Base-by-base conservation (phyloP, 1,284 basidiomycete species). In the Ceratobasidium sp. region DNA sequence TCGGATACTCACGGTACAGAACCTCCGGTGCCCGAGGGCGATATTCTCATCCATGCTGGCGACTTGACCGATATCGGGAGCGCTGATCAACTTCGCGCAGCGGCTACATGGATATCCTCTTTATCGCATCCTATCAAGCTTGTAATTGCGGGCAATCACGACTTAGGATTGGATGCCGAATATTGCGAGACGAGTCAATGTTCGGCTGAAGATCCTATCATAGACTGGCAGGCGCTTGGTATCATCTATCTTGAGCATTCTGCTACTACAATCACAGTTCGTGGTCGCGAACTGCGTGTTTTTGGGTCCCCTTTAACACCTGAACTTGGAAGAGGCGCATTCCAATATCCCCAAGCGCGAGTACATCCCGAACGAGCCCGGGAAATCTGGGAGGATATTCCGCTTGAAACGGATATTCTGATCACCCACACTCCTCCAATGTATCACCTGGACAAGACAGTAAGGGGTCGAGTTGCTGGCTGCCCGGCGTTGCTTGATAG, bases 31-130 rank as follows among this genome's bases (percentile, higher is more conserved):
- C 87, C 87, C 42, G 60, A 79, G 20, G 87, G 87, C 66, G 87
- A 89, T 80, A 83, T 88, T 60, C 84, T 89, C 53, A 85, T 89
- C 71, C 87, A 88, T 64, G 83, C 87, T 4, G 87, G 87, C 9
- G 86, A 88, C 77, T 83, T 87, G 56, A 84, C 84, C 9, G 67
- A 81, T 10, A 83, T 82, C 2, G 86, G 87, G 0, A 85, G 84
- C 2, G 75, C 75, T 42, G 13, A 79, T n/a, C 85, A 88, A 77
- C 81, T 87, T 26, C 79, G 81, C 28, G 67, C 78, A 5, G 84
- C 82, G n/a, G 82, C 87, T 10, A 49, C 28, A 10, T 84, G 84
- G 83, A 79, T 86, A 55, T 77, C 78, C 73, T 75, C 80, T 51
- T 84, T 84, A 40, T 84, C 86, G 13, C 86, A 87, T 79, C 80